phyloP scores from a whole-genome alignment of 192 early-diverging fungal species.

The Umbelopsis vinacea region DNA sequence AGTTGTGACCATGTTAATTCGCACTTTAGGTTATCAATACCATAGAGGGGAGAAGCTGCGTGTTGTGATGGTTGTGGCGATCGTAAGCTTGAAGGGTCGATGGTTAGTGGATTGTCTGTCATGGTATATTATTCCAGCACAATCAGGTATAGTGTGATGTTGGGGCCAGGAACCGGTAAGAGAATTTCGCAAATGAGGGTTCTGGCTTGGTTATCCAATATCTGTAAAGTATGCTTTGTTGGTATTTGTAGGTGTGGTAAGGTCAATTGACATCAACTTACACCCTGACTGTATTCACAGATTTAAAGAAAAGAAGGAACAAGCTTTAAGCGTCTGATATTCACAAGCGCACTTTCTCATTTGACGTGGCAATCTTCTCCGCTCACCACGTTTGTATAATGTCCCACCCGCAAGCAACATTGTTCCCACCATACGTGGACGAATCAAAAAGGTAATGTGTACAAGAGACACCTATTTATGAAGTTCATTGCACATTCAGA shows the following conservation, averaged over 20 bases:
- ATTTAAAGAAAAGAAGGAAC: neutral
- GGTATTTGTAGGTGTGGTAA: neutral
- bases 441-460: neutral
- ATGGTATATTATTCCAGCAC: slow-evolving; percentile 7
- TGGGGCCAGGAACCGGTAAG: neutral
- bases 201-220: too few species aligned
- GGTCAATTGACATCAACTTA: neutral
- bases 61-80: slow-evolving; percentile 7
- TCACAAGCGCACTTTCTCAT: neutral
- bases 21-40: slow-evolving; percentile 29
- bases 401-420: neutral
- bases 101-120: neutral
- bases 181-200: neutral
- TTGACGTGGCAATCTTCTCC: slow-evolving; percentile 21
- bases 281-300: neutral
- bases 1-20: slow-evolving; percentile 75
- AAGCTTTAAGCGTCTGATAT: neutral
- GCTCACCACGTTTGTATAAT: neutral
- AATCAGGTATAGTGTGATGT: neutral
- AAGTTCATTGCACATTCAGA: neutral
- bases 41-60: neutral
- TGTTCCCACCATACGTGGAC: slow-evolving; percentile 1
- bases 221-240: too few species aligned
- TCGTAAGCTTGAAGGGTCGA: neutral
- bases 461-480: neutral